Conservation (phyloP, 768 basidiomycete species). For the Cubamyces sp. region DNA sequence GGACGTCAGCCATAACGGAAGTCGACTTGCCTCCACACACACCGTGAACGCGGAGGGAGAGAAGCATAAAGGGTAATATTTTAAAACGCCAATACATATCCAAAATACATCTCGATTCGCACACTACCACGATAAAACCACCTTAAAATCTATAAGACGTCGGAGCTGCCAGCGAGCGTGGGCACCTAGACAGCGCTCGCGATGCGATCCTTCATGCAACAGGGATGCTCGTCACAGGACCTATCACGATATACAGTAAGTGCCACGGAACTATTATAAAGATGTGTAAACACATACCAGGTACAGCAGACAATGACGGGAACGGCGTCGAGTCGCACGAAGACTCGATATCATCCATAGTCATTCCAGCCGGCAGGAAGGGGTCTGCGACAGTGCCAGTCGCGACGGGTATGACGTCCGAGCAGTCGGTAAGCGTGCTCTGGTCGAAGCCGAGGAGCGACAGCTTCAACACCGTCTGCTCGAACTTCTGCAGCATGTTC, state of each 20-base stretch:
- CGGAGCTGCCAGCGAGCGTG: background rate
- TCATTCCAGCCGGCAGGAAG: conserved; percentile 31
- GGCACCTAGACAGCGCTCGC: background rate
- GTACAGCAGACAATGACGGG: conserved; percentile 27
- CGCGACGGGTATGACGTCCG: conserved; percentile 24
- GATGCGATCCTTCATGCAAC: background rate
- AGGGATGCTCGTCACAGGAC: conserved; percentile 11
- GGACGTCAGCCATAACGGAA: too few species aligned
- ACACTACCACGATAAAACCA: too few species aligned
- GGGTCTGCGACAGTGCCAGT: conserved; percentile 19
- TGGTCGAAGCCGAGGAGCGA: conserved; percentile 23
- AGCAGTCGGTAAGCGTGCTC: conserved; percentile 21
- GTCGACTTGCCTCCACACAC: too few species aligned
- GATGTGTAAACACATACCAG: conserved; percentile 31
- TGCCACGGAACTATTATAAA: background rate
- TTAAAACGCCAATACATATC: too few species aligned
- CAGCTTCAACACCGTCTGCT: conserved; percentile 22
- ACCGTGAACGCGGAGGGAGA: too few species aligned
- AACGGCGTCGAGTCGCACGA: conserved; percentile 29
- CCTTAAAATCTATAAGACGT: too few species aligned
- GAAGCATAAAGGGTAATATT: too few species aligned
- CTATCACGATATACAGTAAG: background rate
- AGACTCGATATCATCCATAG: conserved; percentile 28
- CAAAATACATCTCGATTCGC: too few species aligned
- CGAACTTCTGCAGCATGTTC: conserved; percentile 21